phyloP scores from a whole-genome alignment of 805 yeast species.

The Tetrapisispora nanseiensis region DNA sequence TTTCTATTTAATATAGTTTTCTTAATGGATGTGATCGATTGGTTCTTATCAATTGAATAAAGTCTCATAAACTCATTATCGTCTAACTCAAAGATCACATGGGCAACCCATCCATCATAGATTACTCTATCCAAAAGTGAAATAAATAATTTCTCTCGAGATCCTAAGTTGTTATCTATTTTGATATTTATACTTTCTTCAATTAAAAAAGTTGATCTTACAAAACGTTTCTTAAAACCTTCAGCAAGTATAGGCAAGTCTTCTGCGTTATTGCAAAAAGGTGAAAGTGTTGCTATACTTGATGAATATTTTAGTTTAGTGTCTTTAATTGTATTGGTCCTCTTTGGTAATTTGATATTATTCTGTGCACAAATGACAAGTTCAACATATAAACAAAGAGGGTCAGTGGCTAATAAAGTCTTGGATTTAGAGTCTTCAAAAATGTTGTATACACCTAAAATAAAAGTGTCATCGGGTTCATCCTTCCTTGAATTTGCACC shows the following conservation, averaged over 20 bases:
- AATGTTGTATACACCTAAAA: constrained; percentile 46
- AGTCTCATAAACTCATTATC: constrained; percentile 15
- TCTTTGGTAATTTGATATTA: constrained; percentile 34
- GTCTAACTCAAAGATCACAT: constrained; percentile 20
- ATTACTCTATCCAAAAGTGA: constrained; percentile 38
- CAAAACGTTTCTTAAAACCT: constrained; percentile 29
- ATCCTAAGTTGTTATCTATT: constrained; percentile 14
- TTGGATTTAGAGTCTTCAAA: constrained; percentile 22
- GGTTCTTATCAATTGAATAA: constrained; percentile 10
- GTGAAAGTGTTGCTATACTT: constrained; percentile 37
- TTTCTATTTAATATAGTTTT: constrained; percentile 24
- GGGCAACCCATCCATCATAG: constrained; percentile 42
- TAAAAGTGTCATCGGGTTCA: constrained; percentile 29
- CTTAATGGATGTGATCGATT: constrained; percentile 10
- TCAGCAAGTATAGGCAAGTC: constrained; percentile 50
- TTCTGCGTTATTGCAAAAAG: constrained; percentile 39
- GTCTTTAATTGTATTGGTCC: constrained; percentile 4
- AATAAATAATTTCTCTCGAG: constrained; percentile 31
- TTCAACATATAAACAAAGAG: constrained; percentile 41
- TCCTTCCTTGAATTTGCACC: constrained; percentile 6
- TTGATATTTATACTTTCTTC: constrained; percentile 31
- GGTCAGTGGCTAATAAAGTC: constrained; percentile 44
- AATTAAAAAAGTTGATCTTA: constrained; percentile 31
- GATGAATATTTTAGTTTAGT: constrained; percentile 14
- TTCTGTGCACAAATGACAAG: constrained; percentile 37